Percentiles rank a stretch among this genome's conserved stretches.
Evolutionary conservation across 257 asterid species (phyloP).

Genomic region (Dorcoceras hygrometricum): DNA sequence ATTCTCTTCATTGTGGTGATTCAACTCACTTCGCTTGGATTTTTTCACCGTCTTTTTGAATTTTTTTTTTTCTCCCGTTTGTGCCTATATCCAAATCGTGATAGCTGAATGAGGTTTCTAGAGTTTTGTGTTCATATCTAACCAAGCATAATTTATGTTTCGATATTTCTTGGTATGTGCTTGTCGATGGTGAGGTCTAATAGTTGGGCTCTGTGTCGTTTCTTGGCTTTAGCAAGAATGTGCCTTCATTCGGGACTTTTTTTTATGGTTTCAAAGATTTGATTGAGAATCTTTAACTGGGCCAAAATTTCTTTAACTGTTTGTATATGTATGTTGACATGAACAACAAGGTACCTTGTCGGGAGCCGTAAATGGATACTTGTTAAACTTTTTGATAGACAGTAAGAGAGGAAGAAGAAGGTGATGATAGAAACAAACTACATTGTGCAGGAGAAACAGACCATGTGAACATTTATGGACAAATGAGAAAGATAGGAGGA

Average conservation of each 20-base stretch:
- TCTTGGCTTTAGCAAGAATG: background rate
- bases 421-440: background rate
- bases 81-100: background rate
- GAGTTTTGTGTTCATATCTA: background rate
- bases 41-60: too few species aligned
- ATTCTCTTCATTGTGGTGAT: background rate
- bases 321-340: too few species aligned
- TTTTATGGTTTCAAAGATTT: background rate
- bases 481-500: background rate
- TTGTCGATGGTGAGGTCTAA: background rate
- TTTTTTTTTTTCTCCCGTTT: background rate
- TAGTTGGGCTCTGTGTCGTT: background rate
- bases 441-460: background rate
- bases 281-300: background rate
- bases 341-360: background rate
- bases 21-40: too few species aligned
- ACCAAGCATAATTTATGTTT: too few species aligned
- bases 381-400: too few species aligned
- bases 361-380: background rate
- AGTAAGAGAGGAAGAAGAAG: background rate
- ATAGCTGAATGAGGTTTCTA: background rate
- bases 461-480: background rate
- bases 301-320: too few species aligned
- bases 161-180: background rate
- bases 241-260: background rate